Conservation (phyloP, 345 rosid genomes). For the Eucalyptus viminalis region DNA sequence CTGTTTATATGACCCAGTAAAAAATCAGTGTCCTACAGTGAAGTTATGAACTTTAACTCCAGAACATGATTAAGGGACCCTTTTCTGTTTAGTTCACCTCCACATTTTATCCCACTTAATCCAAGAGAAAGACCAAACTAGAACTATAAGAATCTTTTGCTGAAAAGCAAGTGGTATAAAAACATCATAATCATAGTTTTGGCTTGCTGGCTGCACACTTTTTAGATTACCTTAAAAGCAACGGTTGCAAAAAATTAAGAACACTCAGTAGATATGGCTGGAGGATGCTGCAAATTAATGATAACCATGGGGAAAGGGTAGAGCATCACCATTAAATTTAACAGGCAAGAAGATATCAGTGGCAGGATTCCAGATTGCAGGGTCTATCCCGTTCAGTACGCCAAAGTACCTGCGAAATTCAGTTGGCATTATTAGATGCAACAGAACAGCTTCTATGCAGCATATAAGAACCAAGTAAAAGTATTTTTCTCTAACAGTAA, state of each 20-base stretch:
- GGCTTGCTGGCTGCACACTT: not conserved
- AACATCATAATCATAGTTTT: not conserved
- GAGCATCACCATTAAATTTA: constrained; percentile 24
- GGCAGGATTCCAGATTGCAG: constrained; percentile 41
- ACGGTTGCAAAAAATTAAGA: not conserved
- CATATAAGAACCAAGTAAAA: not conserved
- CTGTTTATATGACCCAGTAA: not conserved
- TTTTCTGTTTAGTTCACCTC: not conserved
- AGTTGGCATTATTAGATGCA: not conserved
- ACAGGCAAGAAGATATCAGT: constrained; percentile 37
- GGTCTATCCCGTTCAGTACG: constrained; percentile 39
- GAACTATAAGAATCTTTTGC: not conserved
- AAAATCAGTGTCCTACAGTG: not conserved
- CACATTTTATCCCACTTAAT: not conserved
- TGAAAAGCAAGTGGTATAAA: not conserved
- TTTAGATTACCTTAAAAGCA: not conserved
- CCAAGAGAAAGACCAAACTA: not conserved
- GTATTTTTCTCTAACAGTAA: not conserved
- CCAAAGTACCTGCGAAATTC: constrained; percentile 35
- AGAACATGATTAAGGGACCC: not conserved
- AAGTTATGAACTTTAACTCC: not conserved
- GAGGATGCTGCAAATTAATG: not conserved
- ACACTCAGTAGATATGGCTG: not conserved
- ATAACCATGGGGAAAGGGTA: not conserved
- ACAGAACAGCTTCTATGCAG: not conserved